Evolutionary conservation across 495 filamentous ascomycete species (phyloP), one percentile per base, ranked within the genome.

Genomic region (Aspergillus affinis): DNA sequence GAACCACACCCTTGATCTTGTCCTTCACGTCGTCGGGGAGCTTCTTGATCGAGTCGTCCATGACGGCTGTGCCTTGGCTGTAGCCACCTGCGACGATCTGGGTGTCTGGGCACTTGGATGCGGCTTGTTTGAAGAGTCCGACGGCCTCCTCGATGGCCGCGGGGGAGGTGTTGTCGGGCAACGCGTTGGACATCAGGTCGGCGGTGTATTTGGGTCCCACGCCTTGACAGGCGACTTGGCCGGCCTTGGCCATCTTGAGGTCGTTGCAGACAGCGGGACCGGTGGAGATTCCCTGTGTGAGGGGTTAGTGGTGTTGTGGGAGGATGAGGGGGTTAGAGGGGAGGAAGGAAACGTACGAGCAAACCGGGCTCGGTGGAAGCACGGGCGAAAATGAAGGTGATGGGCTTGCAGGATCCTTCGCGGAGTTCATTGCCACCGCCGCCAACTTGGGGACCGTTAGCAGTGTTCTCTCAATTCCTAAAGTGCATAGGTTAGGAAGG

Each of bases 51-150:
- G 82, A 76, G 51, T 70, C 75, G 55, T 82, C 77, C 51, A 78
- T 75, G 44, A 86, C 71, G 23, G 83, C 82, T 5, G 83, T 82
- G 41, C 84, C 84, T 67, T 86, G 83, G 62, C 79, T 80, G 63
- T 86, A 87, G 6, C 84, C 84, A 19, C 77, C 72, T 13, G 80
- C 69, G 27, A 85, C 73, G 51, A 87, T 78, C 55, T 82, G 79
- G 9, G 81, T 84, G 49, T 76, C 74, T 0, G 84, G 83, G 59
- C 83, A 87, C 30, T 72, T 65, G 23, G 55, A 62, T 7, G 74
- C 69, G 6, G 78, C 77, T n/a, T 74, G 70, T 20, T 73, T 66
- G 29, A 72, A 72, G 7, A 77, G 66, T 36, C 58, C 65, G 19
- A 71, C 66, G 27, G 70, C 69, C 49, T 78, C 76, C 18, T 71